Conservation (phyloP, 177 flowering plant species). For the Vitis hybrid region DNA sequence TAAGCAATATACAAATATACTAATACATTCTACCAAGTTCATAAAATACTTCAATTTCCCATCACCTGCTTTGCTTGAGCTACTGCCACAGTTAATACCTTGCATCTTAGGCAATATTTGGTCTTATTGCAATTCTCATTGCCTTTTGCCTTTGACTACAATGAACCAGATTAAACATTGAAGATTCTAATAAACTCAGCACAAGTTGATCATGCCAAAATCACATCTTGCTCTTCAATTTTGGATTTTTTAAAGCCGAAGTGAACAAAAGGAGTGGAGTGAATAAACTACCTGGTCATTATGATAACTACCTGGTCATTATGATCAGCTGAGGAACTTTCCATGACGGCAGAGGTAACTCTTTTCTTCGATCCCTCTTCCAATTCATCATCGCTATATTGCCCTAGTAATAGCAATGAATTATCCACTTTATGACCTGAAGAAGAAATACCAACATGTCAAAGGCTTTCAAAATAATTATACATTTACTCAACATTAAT, state of each 20-base stretch:
- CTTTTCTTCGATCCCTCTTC: conserved; percentile 44
- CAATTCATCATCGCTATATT: conserved; percentile 87
- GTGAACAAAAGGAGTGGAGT: neutral
- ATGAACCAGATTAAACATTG: too few relatives aligned
- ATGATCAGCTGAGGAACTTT: conserved; percentile 20
- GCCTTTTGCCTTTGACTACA: too few relatives aligned
- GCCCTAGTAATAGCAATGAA: conserved; percentile 83
- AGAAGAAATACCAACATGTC: conserved; percentile 29
- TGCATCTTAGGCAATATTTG: too few relatives aligned
- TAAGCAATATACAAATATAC: too few relatives aligned
- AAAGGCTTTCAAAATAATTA: conserved; percentile 20
- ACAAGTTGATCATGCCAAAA: neutral
- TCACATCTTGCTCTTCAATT: neutral
- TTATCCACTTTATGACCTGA: conserved; percentile 63
- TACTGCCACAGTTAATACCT: too few relatives aligned
- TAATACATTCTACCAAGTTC: too few relatives aligned
- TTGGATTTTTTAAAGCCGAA: neutral
- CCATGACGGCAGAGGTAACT: conserved; percentile 17
- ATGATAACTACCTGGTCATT: conserved; percentile 45
- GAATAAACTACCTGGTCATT: conserved; percentile 45
- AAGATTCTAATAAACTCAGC: neutral
- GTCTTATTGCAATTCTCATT: too few relatives aligned
- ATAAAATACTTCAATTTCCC: too few relatives aligned
- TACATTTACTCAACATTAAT: neutral
- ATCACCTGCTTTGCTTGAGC: too few relatives aligned